Conservation (phyloP, 352 stramenopile genomes). For the Phytophthora kernoviae region DNA sequence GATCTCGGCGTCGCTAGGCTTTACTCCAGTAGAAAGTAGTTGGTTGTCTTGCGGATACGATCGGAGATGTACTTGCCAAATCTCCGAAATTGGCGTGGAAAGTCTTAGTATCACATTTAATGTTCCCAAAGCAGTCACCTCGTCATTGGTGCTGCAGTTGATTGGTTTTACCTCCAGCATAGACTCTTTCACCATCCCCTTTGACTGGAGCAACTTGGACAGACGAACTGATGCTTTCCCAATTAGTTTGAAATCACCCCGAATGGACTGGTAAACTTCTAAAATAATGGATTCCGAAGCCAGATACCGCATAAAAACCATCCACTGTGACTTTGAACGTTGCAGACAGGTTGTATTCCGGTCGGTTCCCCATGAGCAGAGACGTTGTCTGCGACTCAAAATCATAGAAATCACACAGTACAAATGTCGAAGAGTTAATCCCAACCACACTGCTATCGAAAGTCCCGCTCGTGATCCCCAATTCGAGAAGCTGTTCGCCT, state of each 20-base stretch:
- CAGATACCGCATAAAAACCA: slow-evolving; percentile 91
- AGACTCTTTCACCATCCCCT: slow-evolving; percentile 74
- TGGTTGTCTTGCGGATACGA: slow-evolving; percentile 86
- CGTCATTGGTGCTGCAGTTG: slow-evolving; percentile 20
- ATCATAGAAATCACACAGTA: slow-evolving; percentile 94
- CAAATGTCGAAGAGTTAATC: slow-evolving; percentile 86
- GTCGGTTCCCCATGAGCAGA: slow-evolving; percentile 77
- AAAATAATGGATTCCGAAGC: slow-evolving; percentile 86
- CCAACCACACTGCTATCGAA: slow-evolving; percentile 77
- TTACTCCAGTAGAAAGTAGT: slow-evolving; percentile 39
- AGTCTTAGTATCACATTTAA: slow-evolving; percentile 88
- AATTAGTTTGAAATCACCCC: slow-evolving; percentile 90
- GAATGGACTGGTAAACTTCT: slow-evolving; percentile 89
- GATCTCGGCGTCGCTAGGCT: slow-evolving; percentile 2
- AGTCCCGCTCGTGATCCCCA: slow-evolving; percentile 79
- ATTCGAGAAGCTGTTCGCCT: slow-evolving; percentile 92
- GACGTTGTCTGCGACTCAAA: slow-evolving; percentile 94
- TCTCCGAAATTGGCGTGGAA: slow-evolving; percentile 89
- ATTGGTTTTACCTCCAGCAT: slow-evolving; percentile 51
- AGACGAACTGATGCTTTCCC: slow-evolving; percentile 72
- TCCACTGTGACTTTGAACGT: slow-evolving; percentile 94
- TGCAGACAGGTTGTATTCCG: slow-evolving; percentile 91
- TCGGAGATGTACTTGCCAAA: slow-evolving; percentile 91
- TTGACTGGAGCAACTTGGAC: slow-evolving; percentile 70
- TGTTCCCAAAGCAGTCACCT: slow-evolving; percentile 52